Percentiles rank a stretch among this genome's conserved stretches.
phyloP scores from a whole-genome alignment of 2,329 filamentous ascomycete genomes.

The Rhynchosporium agropyri region DNA sequence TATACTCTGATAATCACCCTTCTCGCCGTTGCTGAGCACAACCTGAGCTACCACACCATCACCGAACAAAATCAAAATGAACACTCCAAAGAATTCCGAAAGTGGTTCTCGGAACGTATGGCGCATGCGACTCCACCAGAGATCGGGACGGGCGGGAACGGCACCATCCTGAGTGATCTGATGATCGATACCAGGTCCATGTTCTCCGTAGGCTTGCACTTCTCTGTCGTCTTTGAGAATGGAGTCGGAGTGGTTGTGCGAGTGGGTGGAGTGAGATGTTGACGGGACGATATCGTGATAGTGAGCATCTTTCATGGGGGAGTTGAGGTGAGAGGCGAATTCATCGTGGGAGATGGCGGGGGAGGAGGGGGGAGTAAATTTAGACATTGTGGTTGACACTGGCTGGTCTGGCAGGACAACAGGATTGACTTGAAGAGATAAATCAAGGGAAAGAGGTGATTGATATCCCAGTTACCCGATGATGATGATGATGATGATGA shows the following conservation, averaged over 20 bases:
- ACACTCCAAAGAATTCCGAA: conserved; percentile 69
- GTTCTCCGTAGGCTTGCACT: conserved; percentile 36
- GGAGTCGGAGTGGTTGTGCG: conserved; percentile 14
- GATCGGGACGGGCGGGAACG: conserved; percentile 33
- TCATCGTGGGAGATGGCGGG: conserved; percentile 28
- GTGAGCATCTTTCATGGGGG: neutral
- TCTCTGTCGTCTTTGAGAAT: conserved; percentile 16
- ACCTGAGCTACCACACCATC: conserved; percentile 72
- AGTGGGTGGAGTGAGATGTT: neutral
- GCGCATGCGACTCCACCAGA: conserved; percentile 35
- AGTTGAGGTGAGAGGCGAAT: conserved; percentile 20
- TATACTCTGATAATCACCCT: conserved; percentile 39
- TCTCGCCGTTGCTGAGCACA: conserved; percentile 47
- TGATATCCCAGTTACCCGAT: neutral
- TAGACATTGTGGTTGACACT: conserved; percentile 12
- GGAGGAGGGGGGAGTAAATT: conserved; percentile 6
- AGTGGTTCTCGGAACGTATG: conserved; percentile 45
- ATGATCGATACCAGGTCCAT: conserved; percentile 42
- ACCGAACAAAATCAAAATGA: conserved; percentile 70
- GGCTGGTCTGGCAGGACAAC: neutral
- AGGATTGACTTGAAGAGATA: neutral
- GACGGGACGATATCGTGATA: too few species aligned
- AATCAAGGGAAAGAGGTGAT: neutral
- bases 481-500: neutral
- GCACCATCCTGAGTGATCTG: conserved; percentile 40